Evolutionary conservation across 495 filamentous ascomycete genomes (phyloP), one percentile per base, ranked within the genome.

Genomic region (Podospora pseudopauciseta): DNA sequence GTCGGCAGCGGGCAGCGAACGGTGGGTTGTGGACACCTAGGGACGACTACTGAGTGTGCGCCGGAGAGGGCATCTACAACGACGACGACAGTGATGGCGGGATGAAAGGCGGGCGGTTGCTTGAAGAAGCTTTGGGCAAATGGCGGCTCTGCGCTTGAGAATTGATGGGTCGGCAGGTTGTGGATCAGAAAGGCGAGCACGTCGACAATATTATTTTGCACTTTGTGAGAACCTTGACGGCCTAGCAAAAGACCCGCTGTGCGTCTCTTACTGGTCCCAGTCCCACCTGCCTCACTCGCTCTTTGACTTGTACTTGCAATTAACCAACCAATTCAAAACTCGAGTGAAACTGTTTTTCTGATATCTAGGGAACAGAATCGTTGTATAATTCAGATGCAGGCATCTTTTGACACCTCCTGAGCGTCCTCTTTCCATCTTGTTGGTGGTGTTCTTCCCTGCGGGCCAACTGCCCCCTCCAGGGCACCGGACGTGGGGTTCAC

Each of bases 221-320:
- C 32, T 44, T 23, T 56, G 64, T 66, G 70, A 74, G 72, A 70
- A 72, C 72, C 70, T 74, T 71, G 72, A 72, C 68, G 69, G 72
- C 72, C 64, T 26, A 54, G 60, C 68, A 20, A 55, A 18, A n/a
- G 44, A 32, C 59, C 26, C 59, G 16, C 59, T 58, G 56, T 27
- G 5, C 13, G 56, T 58, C 56, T 26, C 59, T 30, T 30, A 61
- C 59, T 26, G 59, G 23, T 13, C 59, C 59, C 20, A 30, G 23
- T 61, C 2, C 59, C 59, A 28, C 56, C 59, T 61, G 59, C 27
- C 18, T 30, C 5, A 23, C 30, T 13, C 2, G 2, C 59, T 26
- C 27, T 30, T 26, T 18, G 59, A 20, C 23, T 28, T 30, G 26
- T 32, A 11, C 39, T 49, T 13, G 7, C 39, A 49, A 49, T 49